Conservation (phyloP, 202 grass and related monocot genomes). For the Zizania palustris region DNA sequence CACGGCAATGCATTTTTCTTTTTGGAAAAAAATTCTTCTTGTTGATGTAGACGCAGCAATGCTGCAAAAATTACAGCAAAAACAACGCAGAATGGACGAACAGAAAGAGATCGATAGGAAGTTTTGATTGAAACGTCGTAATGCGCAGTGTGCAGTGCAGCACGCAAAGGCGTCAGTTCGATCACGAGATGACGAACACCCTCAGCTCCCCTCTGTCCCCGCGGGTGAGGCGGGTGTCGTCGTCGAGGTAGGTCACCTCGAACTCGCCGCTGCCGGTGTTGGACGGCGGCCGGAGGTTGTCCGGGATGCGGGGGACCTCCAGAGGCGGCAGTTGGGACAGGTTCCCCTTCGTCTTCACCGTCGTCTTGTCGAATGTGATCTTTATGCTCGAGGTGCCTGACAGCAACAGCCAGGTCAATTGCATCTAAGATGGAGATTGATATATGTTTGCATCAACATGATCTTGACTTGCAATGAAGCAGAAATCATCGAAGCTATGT, state of each 20-base stretch:
- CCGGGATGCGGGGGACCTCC: constrained; percentile 76
- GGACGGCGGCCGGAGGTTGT: constrained; percentile 65
- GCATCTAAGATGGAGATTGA: not conserved
- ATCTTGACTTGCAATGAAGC: not conserved
- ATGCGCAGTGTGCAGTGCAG: not conserved
- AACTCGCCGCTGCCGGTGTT: constrained; percentile 85
- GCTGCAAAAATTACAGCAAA: not conserved
- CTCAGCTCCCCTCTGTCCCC: constrained; percentile 85
- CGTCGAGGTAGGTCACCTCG: constrained; percentile 89
- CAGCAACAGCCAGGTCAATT: not conserved
- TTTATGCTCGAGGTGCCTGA: constrained; percentile 67
- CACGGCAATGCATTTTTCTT: not conserved
- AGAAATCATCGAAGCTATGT: not conserved
- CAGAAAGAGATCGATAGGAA: not conserved
- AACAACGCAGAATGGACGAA: not conserved
- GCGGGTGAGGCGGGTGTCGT: constrained; percentile 72
- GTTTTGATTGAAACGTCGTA: no score
- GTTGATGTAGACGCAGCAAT: not conserved
- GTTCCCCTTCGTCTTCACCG: constrained; percentile 77
- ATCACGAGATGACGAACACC: constrained; percentile 80
- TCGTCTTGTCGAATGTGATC: constrained; percentile 85
- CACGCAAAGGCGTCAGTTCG: not conserved
- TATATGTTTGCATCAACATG: not conserved
- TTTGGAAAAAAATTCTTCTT: not conserved
- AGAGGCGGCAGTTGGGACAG: constrained; percentile 76